Percentiles rank a stretch among this genome's conserved stretches.
Evolutionary conservation across 441 rosid species (phyloP).

Genomic region (Adansonia rubrostipa): DNA sequence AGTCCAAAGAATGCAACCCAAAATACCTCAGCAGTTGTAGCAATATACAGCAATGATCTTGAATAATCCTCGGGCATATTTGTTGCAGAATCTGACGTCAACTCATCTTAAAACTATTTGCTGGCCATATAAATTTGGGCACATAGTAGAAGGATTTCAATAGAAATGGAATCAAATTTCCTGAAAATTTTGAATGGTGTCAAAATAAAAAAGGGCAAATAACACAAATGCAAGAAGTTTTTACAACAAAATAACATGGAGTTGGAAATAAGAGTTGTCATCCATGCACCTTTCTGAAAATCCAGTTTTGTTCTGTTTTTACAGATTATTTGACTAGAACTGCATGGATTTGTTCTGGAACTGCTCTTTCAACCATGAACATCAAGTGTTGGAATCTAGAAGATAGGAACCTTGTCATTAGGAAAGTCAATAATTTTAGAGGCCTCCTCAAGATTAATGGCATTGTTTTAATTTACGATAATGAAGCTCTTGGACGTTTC

Average conservation of each 20-base stretch:
- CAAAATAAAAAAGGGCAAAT: slow-evolving; percentile 4
- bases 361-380: slow-evolving; percentile 77
- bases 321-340: too few species aligned
- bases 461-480: slow-evolving; percentile 19
- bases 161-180: slow-evolving; percentile 24
- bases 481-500: slow-evolving; percentile 65
- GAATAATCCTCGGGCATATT: slow-evolving; percentile 30
- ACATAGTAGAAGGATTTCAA: slow-evolving; percentile 31
- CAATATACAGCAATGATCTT: slow-evolving; percentile 32
- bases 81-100: slow-evolving; percentile 28
- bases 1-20: slow-evolving; percentile 35
- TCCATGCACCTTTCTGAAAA: too few species aligned
- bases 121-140: slow-evolving; percentile 54
- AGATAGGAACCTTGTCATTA: slow-evolving; percentile 64
- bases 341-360: slow-evolving; percentile 59
- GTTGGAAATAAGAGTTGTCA: too few species aligned
- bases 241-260: slow-evolving; percentile 45
- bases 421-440: slow-evolving; percentile 19
- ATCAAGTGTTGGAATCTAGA: slow-evolving; percentile 73
- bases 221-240: neutral
- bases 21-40: slow-evolving; percentile 29
- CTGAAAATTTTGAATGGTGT: slow-evolving; percentile 2
- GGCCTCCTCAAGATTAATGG: slow-evolving; percentile 7
- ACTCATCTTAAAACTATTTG: slow-evolving; percentile 6
- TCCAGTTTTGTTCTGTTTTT: too few species aligned